A percentile compares a stretch with the other conserved stretches of the same genome.
phyloP scores from a whole-genome alignment of 441 rosid genomes.

The Erodium moschatum region DNA sequence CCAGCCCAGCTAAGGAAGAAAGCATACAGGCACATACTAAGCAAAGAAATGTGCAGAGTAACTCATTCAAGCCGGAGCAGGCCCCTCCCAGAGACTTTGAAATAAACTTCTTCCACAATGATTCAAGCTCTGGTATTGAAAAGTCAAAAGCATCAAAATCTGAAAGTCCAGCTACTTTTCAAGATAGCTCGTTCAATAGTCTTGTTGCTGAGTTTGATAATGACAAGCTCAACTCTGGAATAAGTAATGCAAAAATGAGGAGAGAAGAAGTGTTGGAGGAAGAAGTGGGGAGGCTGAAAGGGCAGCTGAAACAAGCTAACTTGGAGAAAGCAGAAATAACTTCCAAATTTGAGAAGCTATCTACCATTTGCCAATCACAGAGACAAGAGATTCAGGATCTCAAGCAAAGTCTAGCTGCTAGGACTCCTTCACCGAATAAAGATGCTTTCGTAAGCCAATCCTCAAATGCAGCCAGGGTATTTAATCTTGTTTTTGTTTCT shows the following conservation, averaged over 20 bases:
- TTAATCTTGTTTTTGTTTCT: neutral
- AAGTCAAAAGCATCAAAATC: conserved; percentile 36
- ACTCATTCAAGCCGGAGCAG: conserved; percentile 28
- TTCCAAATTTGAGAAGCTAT: conserved; percentile 73
- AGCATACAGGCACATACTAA: conserved; percentile 28
- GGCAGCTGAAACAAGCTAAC: conserved; percentile 55
- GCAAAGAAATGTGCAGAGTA: conserved; percentile 31
- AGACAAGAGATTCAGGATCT: conserved; percentile 92
- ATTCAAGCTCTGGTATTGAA: conserved; percentile 29
- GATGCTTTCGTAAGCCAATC: conserved; percentile 36
- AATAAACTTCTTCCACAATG: conserved; percentile 37
- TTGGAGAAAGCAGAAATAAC: conserved; percentile 70
- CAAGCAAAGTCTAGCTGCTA: conserved; percentile 60
- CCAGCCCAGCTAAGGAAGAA: conserved; percentile 42
- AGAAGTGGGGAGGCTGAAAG: conserved; percentile 68
- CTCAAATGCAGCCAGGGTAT: conserved; percentile 30
- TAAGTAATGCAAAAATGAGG: conserved; percentile 22
- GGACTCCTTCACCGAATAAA: conserved; percentile 51
- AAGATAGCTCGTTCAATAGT: conserved; percentile 53
- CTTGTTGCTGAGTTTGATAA: conserved; percentile 83
- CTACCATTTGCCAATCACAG: conserved; percentile 90
- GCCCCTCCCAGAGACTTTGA: conserved; percentile 46
- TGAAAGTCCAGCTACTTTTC: conserved; percentile 32
- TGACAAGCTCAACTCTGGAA: conserved; percentile 40
- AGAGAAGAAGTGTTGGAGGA: conserved; percentile 51